Evolutionary conservation across 2,329 filamentous ascomycete genomes (phyloP).

Genomic region (Aspergillus brunneoviolaceus): DNA sequence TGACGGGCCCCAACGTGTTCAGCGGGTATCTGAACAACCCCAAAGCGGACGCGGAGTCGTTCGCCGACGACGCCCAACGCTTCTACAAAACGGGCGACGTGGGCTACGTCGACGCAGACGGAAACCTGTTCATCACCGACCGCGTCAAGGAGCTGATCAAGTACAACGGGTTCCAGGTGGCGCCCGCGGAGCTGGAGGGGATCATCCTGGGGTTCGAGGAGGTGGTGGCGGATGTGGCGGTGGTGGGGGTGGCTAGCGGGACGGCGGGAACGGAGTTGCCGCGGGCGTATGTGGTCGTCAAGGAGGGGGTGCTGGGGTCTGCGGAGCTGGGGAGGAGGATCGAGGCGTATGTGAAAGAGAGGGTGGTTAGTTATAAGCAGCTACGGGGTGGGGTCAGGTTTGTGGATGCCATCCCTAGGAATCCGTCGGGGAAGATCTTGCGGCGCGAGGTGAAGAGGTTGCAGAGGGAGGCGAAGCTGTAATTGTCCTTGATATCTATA

Average conservation of each 20-base stretch:
- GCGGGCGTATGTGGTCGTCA: conserved; percentile 54
- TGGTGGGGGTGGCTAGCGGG: conserved; percentile 56
- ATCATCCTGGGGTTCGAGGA: conserved; percentile 41
- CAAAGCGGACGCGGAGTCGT: conserved; percentile 64
- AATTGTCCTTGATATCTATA: background rate
- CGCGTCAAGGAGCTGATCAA: conserved; percentile 61
- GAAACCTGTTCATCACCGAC: conserved; percentile 80
- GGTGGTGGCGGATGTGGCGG: conserved; percentile 54
- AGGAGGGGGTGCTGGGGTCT: conserved; percentile 14
- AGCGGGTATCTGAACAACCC: conserved; percentile 71
- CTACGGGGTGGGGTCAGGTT: conserved; percentile 35
- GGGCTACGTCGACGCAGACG: conserved; percentile 66
- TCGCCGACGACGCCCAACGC: conserved; percentile 55
- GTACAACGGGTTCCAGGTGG: conserved; percentile 65
- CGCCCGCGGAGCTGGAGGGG: conserved; percentile 60
- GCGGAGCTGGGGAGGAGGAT: conserved; percentile 37
- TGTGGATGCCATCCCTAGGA: conserved; percentile 34
- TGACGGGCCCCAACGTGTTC: conserved; percentile 77
- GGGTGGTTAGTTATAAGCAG: conserved; percentile 33
- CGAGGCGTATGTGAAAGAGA: conserved; percentile 23
- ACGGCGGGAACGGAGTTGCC: conserved; percentile 62
- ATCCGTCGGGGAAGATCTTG: conserved; percentile 35
- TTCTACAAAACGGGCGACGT: conserved; percentile 82
- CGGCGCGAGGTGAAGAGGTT: conserved; percentile 26
- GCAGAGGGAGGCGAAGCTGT: conserved; percentile 7